Evolutionary conservation across 2,329 filamentous ascomycete species (phyloP), one percentile per base, ranked within the genome.

Genomic region (Ambrosiella cleistominuta): DNA sequence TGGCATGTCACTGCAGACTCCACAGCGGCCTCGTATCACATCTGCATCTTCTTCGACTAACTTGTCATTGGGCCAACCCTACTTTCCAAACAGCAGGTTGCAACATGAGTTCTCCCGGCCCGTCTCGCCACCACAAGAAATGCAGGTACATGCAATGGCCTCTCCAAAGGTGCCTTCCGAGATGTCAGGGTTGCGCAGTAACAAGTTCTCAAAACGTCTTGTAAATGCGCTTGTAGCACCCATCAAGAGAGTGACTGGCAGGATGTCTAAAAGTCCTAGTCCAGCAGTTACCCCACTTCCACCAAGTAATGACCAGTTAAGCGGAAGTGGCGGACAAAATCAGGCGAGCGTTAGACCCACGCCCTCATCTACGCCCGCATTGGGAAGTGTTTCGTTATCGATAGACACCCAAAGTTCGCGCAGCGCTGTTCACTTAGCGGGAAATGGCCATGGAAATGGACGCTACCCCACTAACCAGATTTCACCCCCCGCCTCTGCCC

Each of bases 1-100:
- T 49, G 37, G 54, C 12, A 60, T 60, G n/a, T 52, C 58, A 6
- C 27, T 60, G 19, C 49, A 57, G 45, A 56, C 58, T 11, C 58
- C 58, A 13, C 58, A 50, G 13, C 37, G 49, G 13, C 54, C 58
- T 2, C 58, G 58, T 13, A 60, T 60, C 19, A 39, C 49, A 9
- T 19, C 44, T 15, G 47, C 12, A 38, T 53, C 47, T 35, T 49
- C 38, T 13, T 56, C 53, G 12, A 40, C 45, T 15, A 45, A 60
- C 15, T n/a, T 56, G 27, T 58, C 57, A 40, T 27, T 37, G 37
- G 39, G 27, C 17, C 19, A 37, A 9, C 51, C 27, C 27, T 36
- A 51, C 17, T 51, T 35, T 2, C 17, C 11, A 13, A 19, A 19
- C 9, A 51, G 47, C 35, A n/a, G 13, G 8, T n/a, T 51, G 8